phyloP scores from a whole-genome alignment of 1,139 yeast genomes.

The Lodderomyces pseudojiufengensis region DNA sequence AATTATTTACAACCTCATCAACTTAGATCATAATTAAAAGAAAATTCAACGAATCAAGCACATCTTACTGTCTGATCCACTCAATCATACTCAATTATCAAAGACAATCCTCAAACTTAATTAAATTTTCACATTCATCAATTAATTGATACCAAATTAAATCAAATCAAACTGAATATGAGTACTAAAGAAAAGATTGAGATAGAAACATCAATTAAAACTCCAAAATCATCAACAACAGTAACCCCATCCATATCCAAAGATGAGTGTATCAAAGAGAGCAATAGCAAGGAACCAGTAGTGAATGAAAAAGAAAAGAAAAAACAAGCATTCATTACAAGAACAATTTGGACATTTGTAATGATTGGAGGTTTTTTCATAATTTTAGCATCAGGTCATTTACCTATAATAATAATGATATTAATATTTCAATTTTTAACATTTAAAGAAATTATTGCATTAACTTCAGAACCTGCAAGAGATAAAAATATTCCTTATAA shows the following conservation, averaged over 20 bases:
- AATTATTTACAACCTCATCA: background rate
- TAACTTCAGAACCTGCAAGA: conserved; percentile 79
- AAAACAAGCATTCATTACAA: conserved; percentile 76
- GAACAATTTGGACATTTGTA: conserved; percentile 93
- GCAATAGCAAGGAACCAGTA: conserved; percentile 7
- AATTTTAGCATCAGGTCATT: conserved; percentile 81
- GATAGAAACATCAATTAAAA: background rate
- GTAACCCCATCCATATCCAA: conserved; percentile 6
- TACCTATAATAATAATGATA: conserved; percentile 71
- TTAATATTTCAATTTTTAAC: conserved; percentile 74
- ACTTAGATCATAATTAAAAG: no score
- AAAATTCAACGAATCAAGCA: no score
- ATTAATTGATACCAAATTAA: background rate
- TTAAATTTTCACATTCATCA: no score
- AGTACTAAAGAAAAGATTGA: background rate
- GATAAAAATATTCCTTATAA: conserved; percentile 82
- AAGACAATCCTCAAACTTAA: no score
- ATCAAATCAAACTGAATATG: background rate
- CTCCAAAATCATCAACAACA: conserved; percentile 3
- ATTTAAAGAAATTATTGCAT: conserved; percentile 86
- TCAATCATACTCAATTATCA: no score
- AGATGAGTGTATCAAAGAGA: background rate
- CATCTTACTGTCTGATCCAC: no score
- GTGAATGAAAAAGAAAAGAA: conserved; percentile 49
- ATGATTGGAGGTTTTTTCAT: conserved; percentile 78